Base-by-base conservation (phyloP, 768 basidiomycete species). In the Phanerodontia chrysosporium region DNA sequence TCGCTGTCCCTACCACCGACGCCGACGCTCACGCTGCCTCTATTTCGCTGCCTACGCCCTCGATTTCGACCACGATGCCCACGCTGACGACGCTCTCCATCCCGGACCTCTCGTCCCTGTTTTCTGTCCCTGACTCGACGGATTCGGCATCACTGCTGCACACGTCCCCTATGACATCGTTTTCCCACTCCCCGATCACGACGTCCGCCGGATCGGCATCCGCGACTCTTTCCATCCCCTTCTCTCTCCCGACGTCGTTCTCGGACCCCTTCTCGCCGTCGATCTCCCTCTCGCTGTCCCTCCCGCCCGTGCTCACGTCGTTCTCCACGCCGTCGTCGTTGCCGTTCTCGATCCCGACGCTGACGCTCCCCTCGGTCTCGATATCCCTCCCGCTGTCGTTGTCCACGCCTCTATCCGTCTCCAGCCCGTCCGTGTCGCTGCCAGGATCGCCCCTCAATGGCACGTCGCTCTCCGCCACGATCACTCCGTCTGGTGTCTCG, bases 391-490 rank as follows among this genome's bases (percentile, higher is more conserved):
- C 52, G 14, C 18, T 25, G 5, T 48, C 46, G 46, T 24, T 22
- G 24, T 24, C 27, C 6, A 25, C 24, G 22, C 3, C 22, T 28
- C 22, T 25, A 3, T 48, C 46, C 7, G 4, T 18, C 8, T 8
- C 9, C 46, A 25, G 24, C 6, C 21, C 22, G 10, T 48, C 22
- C 5, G 9, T 6, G 21, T 28, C 46, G 46, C 3, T 48, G 16
- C 45, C 45, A 45, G 18, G 7, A 18, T 6, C 45, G 22, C 14
- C 32, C 32, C 32, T 35, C 32, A 35, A 7, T 18, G 39, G 39
- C 39, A 52, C 49, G 32, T 59, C 57, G 16, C 8, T 48, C 16
- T n/a, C 58, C 4, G 30, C 25, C 35, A 52, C 51, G 48, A 52
- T 51, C 32, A 27, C 58, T 27, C 29, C 49, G 18, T n/a, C n/a